phyloP scores from a whole-genome alignment of 352 stramenopile species.

The Phytopythium chamaehyphon region DNA sequence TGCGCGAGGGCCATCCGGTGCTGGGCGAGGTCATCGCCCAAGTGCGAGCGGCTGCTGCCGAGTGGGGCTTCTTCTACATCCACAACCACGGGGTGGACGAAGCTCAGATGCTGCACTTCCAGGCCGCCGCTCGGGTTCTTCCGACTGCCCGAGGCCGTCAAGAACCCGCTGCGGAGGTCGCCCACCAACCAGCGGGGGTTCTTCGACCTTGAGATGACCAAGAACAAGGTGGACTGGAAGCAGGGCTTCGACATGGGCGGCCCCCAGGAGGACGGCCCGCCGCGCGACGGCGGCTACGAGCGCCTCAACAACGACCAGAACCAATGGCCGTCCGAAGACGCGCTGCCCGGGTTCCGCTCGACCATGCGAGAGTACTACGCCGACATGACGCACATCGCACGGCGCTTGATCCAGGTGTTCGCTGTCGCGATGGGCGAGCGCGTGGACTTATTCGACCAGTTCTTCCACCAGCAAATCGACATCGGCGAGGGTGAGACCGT shows the following conservation, averaged over 20 bases:
- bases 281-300: conserved; percentile 37
- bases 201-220: conserved; percentile 90
- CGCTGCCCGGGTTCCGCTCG: conserved; percentile 36
- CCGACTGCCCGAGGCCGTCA: conserved; percentile 44
- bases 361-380: conserved; percentile 19
- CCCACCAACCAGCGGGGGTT: conserved; percentile 76
- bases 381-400: conserved; percentile 24
- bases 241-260: conserved; percentile 55
- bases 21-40: conserved; percentile 25
- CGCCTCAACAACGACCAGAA: conserved; percentile 79
- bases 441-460: conserved; percentile 25
- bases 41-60: conserved; percentile 39
- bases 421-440: conserved; percentile 21
- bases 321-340: conserved; percentile 35
- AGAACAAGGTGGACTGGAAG: conserved; percentile 87
- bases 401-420: conserved; percentile 23
- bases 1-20: conserved; percentile 2
- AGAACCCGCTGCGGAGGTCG: conserved; percentile 48
- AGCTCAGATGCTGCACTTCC: conserved; percentile 47
- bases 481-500: not conserved
- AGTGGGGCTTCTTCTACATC: conserved; percentile 90
- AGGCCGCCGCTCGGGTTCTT: conserved; percentile 70
- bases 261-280: conserved; percentile 15
- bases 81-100: conserved; percentile 53
- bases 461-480: conserved; percentile 15